Conservation (phyloP, 2,329 filamentous ascomycete genomes). For the Apiospora saccharicola region DNA sequence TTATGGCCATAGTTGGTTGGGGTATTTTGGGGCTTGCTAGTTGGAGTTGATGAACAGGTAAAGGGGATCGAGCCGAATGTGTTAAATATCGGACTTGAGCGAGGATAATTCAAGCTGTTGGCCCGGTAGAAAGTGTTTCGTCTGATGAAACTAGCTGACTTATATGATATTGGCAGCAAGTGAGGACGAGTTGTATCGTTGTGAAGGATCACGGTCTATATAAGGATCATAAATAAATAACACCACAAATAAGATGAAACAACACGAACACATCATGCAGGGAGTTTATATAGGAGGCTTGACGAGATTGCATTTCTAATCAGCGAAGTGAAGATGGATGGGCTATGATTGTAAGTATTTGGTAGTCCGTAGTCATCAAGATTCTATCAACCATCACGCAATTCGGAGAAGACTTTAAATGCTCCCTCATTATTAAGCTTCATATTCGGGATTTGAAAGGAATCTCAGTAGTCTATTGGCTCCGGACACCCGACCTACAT, state of each 20-base stretch:
- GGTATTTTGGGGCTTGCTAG: neutral
- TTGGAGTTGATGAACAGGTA: constrained; percentile 2
- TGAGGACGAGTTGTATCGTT: neutral
- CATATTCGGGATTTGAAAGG: neutral
- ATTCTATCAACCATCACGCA: constrained; percentile 14
- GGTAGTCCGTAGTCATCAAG: neutral
- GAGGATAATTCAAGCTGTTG: too few relatives aligned
- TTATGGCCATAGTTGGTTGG: constrained; percentile 47
- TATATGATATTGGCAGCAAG: neutral
- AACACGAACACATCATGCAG: neutral
- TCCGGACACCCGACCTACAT: neutral
- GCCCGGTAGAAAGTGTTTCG: too few relatives aligned
- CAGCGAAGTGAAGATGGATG: neutral
- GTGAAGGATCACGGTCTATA: neutral
- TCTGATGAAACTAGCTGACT: neutral
- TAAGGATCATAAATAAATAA: neutral
- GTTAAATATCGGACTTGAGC: too few relatives aligned
- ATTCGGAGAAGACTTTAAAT: neutral
- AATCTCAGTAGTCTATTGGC: neutral
- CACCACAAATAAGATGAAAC: neutral
- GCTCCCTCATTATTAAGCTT: neutral
- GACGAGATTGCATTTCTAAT: constrained; percentile 26
- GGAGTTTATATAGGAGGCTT: neutral
- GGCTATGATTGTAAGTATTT: neutral
- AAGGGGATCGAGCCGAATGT: neutral